Percentiles rank a stretch among this genome's conserved stretches.
phyloP scores from a whole-genome alignment of 495 filamentous ascomycete species.

The Hypoxylon cercidicola region DNA sequence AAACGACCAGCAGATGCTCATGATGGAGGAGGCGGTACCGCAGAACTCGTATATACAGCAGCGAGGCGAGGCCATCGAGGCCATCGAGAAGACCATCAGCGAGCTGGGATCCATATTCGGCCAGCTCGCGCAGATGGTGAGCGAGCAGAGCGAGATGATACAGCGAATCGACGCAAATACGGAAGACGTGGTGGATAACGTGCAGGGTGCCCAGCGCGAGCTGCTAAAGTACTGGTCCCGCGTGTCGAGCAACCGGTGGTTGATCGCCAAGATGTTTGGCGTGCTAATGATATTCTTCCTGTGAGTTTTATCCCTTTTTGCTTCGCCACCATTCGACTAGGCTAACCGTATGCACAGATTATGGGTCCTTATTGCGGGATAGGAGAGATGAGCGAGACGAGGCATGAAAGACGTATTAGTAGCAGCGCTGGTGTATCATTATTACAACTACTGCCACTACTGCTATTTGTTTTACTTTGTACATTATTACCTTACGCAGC shows the following conservation, averaged over 20 bases:
- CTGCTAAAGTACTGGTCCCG: conserved; percentile 95
- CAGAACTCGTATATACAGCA: conserved; percentile 91
- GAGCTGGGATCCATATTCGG: conserved; percentile 97
- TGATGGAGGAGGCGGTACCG: conserved; percentile 93
- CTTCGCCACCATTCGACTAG: not conserved
- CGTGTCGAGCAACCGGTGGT: conserved; percentile 93
- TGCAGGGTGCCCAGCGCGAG: conserved; percentile 94
- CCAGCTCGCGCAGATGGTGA: conserved; percentile 96
- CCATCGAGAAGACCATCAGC: conserved; percentile 93
- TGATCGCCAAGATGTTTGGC: conserved; percentile 99
- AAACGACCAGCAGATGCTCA: conserved; percentile 86
- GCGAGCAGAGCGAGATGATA: conserved; percentile 95
- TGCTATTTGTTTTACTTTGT: conserved; percentile 21
- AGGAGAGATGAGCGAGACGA: conserved; percentile 25
- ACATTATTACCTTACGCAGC: conserved; percentile 32
- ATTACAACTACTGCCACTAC: conserved; percentile 1
- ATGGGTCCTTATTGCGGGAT: conserved; percentile 54
- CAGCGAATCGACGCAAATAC: conserved; percentile 89
- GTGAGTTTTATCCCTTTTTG: conserved; percentile 42
- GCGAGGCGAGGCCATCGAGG: conserved; percentile 94
- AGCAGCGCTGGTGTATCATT: conserved; percentile 34
- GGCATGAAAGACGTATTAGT: conserved; percentile 15
- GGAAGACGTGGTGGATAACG: conserved; percentile 95
- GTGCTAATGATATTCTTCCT: conserved; percentile 70
- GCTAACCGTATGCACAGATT: conserved; percentile 34